phyloP scores from a whole-genome alignment of 805 yeast species.

The Candida nemodendra region DNA sequence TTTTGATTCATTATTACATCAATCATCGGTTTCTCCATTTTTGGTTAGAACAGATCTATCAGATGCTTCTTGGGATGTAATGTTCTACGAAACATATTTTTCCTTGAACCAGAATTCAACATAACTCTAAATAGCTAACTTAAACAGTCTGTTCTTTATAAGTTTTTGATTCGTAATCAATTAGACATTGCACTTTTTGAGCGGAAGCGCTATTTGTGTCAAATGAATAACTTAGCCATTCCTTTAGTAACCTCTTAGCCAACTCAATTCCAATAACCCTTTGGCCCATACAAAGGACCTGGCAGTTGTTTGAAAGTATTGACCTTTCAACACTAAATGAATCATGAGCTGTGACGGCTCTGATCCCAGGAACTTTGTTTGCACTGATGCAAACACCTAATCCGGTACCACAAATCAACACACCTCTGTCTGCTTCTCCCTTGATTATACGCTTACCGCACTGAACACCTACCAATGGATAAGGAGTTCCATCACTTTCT shows the following conservation, averaged over 20 bases:
- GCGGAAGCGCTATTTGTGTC: slow-evolving; percentile 42
- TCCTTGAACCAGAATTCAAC: slow-evolving; percentile 7
- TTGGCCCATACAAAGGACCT: slow-evolving; percentile 47
- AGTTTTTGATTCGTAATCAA: slow-evolving; percentile 18
- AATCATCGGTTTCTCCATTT: slow-evolving; percentile 6
- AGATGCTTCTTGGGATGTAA: slow-evolving; percentile 14
- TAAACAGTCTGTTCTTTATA: too few species aligned
- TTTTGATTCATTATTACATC: slow-evolving; percentile 8
- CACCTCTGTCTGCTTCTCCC: slow-evolving; percentile 41
- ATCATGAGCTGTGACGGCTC: slow-evolving; percentile 50
- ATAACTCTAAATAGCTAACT: too few species aligned
- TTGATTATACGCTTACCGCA: slow-evolving; percentile 38
- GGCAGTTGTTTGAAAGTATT: slow-evolving; percentile 43
- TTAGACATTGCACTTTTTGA: slow-evolving; percentile 33
- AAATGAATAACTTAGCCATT: slow-evolving; percentile 43
- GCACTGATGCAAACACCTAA: slow-evolving; percentile 45
- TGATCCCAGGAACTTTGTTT: slow-evolving; percentile 42
- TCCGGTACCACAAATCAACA: slow-evolving; percentile 45
- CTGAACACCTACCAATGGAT: slow-evolving; percentile 39
- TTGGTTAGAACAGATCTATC: slow-evolving; percentile 9
- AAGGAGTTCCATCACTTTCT: slow-evolving; percentile 33
- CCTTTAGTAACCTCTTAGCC: slow-evolving; percentile 42
- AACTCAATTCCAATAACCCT: slow-evolving; percentile 45
- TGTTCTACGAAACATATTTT: slow-evolving; percentile 12
- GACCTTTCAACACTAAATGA: slow-evolving; percentile 46